phyloP scores from a whole-genome alignment of 768 basidiomycete genomes.

The Termitomyces heimii region DNA sequence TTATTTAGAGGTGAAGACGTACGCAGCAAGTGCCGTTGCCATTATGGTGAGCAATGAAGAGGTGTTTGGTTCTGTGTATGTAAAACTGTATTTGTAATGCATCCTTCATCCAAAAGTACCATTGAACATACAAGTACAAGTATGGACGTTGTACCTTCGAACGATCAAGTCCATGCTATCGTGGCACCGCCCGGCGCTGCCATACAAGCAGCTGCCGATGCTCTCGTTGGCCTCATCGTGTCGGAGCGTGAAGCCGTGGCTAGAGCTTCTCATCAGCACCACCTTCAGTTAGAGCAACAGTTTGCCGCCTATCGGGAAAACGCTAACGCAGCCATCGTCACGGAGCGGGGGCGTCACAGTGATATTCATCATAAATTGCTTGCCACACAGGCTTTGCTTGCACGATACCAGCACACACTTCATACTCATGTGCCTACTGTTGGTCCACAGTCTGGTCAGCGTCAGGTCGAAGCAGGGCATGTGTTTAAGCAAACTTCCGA shows the following conservation, averaged over 20 bases:
- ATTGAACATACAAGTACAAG: not conserved
- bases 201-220: conserved; percentile 17
- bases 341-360: conserved; percentile 4
- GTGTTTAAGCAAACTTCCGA: not conserved
- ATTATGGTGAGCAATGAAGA: conserved; percentile 17
- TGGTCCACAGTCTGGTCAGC: not conserved
- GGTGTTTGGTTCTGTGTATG: conserved; percentile 17
- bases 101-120: too few relatives aligned
- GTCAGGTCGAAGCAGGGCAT: not conserved
- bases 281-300: conserved; percentile 6
- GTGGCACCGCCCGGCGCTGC: conserved; percentile 7
- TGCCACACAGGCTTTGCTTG: conserved; percentile 5
- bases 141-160: not conserved
- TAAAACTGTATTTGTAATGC: not conserved
- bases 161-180: not conserved
- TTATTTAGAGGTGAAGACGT: conserved; percentile 24
- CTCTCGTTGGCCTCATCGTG: conserved; percentile 16
- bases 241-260: conserved; percentile 16
- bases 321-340: conserved; percentile 1
- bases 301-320: conserved; percentile 6
- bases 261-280: conserved; percentile 2
- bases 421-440: not conserved
- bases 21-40: conserved; percentile 72
- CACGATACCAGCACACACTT: conserved; percentile 4
- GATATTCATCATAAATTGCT: conserved; percentile 1